Evolutionary conservation across 441 rosid genomes (phyloP), one percentile per base, ranked within the genome.

Genomic region (Jatropha podagrica): DNA sequence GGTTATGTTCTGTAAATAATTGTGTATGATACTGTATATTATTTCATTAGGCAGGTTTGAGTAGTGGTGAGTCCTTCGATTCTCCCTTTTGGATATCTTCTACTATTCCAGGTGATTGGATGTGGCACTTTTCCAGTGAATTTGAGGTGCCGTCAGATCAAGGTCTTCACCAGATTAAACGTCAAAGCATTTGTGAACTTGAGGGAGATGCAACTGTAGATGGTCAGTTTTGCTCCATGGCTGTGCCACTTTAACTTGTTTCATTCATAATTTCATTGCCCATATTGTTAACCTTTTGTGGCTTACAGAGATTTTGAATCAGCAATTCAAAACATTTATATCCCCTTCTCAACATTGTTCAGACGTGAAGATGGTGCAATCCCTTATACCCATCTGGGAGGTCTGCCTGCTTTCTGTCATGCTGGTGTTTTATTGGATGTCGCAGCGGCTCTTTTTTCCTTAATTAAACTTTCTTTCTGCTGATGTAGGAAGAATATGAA

Each of bases 301-400:
- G 69, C 65, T 84, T 76, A 81, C 89, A 96, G 99, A 90, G 75
- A 90, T 96, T 82, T 82, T 92, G 46, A 96, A 94, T 81, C 97
- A 88, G 76, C 91, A 91, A 61, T 82, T 80, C 54, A 93, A 86
- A 77, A 78, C 80, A 67, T 91, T 81, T 83, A 81, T 84, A 69
- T 85, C 98, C 67, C 92, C 94, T 78, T 92, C 99, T 4, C 98
- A 91, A 84, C 83, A 89, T 75, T 73, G 77, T 63, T 81, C 89
- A 23, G 98, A 92, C 81, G 88, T 83, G 71, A 94, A 88, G 83
- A 90, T 96, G 98, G 99, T 96, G 79, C 99, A 92, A 79, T 96
- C 98, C 17, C 98, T 96, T 37, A 81, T 94, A 83, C 97, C 99
- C 55, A 92, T 96, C 75, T 96, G 99, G 98, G 96, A 96, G 99